These are phyloP conservation scores for Dryas integrifolia DNA, from an alignment of 331 rosid genomes.

Conservation along the genomic window DNA sequence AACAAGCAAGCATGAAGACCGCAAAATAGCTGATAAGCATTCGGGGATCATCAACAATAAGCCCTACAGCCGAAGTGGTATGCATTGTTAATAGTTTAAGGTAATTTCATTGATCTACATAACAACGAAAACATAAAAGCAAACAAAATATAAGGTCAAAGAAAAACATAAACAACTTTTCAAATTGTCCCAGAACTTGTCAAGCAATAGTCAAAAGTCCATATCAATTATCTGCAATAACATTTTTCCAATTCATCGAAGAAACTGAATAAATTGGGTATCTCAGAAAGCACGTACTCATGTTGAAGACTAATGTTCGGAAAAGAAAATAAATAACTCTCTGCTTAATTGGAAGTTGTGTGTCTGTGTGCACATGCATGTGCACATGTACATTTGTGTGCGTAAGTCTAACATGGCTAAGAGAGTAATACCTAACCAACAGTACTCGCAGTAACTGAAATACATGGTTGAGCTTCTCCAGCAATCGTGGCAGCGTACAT, in stretches of 20 bases:
- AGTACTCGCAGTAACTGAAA: constrained; percentile 68
- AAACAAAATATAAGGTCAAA: constrained; percentile 5
- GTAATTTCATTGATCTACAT: background rate
- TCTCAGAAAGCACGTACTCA: background rate
- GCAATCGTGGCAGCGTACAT: constrained; percentile 75
- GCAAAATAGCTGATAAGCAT: constrained; percentile 75
- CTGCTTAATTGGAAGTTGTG: background rate
- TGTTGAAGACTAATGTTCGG: background rate
- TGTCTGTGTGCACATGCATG: background rate
- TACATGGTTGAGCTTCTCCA: constrained; percentile 57
- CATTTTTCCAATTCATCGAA: background rate
- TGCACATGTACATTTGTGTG: background rate
- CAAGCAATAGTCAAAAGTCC: background rate
- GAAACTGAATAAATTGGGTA: constrained; percentile 4
- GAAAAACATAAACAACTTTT: background rate
- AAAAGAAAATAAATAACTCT: background rate
- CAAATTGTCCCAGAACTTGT: background rate
- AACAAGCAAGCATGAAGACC: constrained; percentile 92
- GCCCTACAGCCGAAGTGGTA: constrained; percentile 50
- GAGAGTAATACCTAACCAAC: constrained; percentile 86
- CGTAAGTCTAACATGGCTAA: constrained; percentile 20
- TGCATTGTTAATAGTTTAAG: background rate
- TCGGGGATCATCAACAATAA: constrained; percentile 77
- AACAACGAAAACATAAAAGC: background rate
- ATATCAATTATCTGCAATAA: background rate